Base-by-base conservation (phyloP, 2,329 filamentous ascomycete genomes). In the Fusarium guadeloupense region DNA sequence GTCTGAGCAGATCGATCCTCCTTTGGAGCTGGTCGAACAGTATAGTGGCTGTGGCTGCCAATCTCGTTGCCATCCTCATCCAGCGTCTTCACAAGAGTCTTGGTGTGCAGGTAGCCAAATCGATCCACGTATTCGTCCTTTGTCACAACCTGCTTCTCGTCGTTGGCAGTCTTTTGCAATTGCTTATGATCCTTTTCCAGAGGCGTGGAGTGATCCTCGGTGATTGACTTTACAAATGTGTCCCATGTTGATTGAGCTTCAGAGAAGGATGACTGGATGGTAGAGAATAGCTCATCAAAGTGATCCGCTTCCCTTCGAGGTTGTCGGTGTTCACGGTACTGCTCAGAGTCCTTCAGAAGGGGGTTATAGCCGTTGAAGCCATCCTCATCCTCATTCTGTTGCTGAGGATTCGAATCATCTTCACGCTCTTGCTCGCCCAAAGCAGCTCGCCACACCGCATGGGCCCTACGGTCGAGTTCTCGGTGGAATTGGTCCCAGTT, bases 71-170 rank as follows among this genome's bases (percentile, higher is more conserved):
- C 81, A 8, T 80, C 66, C 17, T 72, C 70, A 33, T 82, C 77
- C 9, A 79, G 66, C 8, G 70, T 77, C 55, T 73, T 77, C 21
- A 76, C 72, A 7, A 75, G 77, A 9, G 74, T 74, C 62, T 76
- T 80, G 45, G 72, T 74, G 53, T 81, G 79, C 12, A 75, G 62
- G 59, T 80, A 78, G 26, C 80, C 81, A 44, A 74, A 75, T 8
- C 69, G 62, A 63, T 83, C 80, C 5, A 79, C 73, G 44, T 77
- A 75, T 56, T 82, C 77, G 5, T 79, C 73, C 21, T 72, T 77
- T 2, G 72, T 71, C 21, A 77, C 70, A 21, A 75, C 72, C 46
- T 75, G 74, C 31, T 67, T 72, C 12, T 74, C 64, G 5, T 68
- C 52, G 2, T 45, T 39, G 39, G 26, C 41, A 31, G 58, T 25